Conservation (phyloP, 2,329 filamentous ascomycete genomes). For the Alternaria arbusti region DNA sequence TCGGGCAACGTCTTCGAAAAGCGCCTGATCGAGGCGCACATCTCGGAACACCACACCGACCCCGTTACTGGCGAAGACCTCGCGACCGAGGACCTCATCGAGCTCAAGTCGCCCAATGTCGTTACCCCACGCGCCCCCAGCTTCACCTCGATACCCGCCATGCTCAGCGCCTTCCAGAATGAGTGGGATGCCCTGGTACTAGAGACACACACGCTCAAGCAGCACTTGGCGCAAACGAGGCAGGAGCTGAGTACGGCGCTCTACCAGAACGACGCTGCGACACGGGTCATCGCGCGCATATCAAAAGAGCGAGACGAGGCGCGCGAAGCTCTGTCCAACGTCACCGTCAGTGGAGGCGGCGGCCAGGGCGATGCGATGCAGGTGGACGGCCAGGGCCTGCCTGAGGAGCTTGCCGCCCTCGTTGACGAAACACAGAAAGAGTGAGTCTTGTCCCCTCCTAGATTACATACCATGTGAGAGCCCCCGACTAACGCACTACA, state of each 20-base stretch:
- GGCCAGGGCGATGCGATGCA: conserved; percentile 82
- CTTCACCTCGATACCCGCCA: conserved; percentile 92
- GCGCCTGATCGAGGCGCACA: conserved; percentile 92
- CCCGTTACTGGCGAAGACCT: conserved; percentile 88
- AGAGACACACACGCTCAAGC: conserved; percentile 88
- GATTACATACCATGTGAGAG: neutral
- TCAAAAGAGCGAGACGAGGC: conserved; percentile 94
- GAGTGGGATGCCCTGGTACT: conserved; percentile 96
- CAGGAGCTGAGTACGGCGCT: conserved; percentile 93
- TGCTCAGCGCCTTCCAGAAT: conserved; percentile 94
- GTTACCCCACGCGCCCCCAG: conserved; percentile 90
- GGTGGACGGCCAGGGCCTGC: conserved; percentile 79
- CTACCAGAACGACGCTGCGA: conserved; percentile 97
- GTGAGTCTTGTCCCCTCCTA: conserved; percentile 58
- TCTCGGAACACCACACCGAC: conserved; percentile 90
- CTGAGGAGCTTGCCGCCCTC: conserved; percentile 72
- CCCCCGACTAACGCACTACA: conserved; percentile 50
- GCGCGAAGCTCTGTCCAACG: conserved; percentile 82
- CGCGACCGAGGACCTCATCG: conserved; percentile 81
- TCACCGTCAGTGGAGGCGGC: conserved; percentile 71
- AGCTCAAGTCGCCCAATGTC: conserved; percentile 81
- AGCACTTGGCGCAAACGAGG: conserved; percentile 86
- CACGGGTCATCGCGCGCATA: conserved; percentile 88
- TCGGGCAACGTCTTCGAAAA: conserved; percentile 95
- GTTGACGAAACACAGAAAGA: conserved; percentile 81